Conservation (phyloP, 2,329 filamentous ascomycete species). For the Teratosphaeria destructans region DNA sequence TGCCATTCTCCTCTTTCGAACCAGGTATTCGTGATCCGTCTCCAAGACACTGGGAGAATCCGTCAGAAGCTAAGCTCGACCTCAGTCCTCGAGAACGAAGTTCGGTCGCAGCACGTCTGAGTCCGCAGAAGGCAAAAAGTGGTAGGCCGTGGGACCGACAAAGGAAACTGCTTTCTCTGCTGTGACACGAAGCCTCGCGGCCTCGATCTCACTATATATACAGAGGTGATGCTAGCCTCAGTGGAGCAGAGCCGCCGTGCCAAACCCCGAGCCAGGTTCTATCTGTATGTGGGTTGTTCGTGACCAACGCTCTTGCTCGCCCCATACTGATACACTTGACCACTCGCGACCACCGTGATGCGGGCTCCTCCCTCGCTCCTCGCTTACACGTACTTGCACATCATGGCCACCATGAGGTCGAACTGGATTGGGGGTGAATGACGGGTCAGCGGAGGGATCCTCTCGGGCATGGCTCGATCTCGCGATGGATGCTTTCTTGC, state of each 20-base stretch:
- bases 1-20: background rate
- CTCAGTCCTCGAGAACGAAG: background rate
- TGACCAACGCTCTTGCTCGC: constrained; percentile 7
- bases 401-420: constrained; percentile 86
- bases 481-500: background rate
- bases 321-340: constrained; percentile 15
- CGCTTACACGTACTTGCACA: constrained; percentile 55
- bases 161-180: background rate
- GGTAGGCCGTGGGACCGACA: background rate
- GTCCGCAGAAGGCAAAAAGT: background rate
- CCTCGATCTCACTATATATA: background rate
- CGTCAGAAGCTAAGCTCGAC: background rate
- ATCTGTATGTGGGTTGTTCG: background rate
- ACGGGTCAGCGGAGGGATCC: constrained; percentile 1
- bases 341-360: constrained; percentile 5
- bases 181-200: background rate
- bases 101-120: background rate
- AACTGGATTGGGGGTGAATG: constrained; percentile 33
- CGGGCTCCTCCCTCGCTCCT: background rate
- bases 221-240: background rate
- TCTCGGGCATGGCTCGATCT: background rate
- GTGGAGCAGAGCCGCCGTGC: background rate
- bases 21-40: background rate
- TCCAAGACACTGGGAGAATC: background rate
- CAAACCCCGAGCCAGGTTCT: background rate